Conservation (phyloP, 176 grass and related monocot genomes). For the Phragmites australis region DNA sequence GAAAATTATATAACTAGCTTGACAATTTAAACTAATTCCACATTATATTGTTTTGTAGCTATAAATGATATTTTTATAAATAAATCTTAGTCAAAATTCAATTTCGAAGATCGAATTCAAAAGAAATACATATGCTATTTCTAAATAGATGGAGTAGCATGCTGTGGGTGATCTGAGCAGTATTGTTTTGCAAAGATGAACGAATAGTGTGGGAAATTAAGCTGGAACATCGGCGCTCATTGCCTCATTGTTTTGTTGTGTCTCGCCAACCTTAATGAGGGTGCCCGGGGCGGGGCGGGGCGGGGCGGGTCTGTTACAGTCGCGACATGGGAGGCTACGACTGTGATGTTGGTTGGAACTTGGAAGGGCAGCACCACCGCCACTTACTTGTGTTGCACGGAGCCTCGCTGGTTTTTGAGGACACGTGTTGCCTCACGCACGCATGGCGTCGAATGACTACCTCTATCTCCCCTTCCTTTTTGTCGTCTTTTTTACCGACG, state of each 20-base stretch:
- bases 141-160: too few species aligned
- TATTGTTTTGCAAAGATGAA: too few species aligned
- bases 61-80: too few species aligned
- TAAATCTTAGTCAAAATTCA: too few species aligned
- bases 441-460: background rate
- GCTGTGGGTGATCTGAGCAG: background rate
- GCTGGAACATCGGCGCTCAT: background rate
- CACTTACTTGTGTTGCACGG: background rate
- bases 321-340: background rate
- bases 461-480: background rate
- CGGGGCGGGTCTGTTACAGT: too few species aligned
- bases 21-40: too few species aligned
- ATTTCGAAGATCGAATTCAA: too few species aligned
- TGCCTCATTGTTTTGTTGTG: background rate
- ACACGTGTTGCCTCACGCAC: conserved; percentile 19
- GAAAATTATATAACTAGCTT: too few species aligned
- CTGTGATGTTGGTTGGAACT: conserved; percentile 5
- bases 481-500: background rate
- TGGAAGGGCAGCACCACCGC: conserved; percentile 1
- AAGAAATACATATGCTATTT: too few species aligned
- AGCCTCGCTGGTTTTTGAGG: background rate
- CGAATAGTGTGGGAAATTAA: too few species aligned
- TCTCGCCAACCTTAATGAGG: background rate
- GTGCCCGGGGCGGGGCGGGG: background rate
- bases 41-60: too few species aligned